phyloP scores from a whole-genome alignment of 169 alveolate genomes.

The Plasmodium gonderi region DNA sequence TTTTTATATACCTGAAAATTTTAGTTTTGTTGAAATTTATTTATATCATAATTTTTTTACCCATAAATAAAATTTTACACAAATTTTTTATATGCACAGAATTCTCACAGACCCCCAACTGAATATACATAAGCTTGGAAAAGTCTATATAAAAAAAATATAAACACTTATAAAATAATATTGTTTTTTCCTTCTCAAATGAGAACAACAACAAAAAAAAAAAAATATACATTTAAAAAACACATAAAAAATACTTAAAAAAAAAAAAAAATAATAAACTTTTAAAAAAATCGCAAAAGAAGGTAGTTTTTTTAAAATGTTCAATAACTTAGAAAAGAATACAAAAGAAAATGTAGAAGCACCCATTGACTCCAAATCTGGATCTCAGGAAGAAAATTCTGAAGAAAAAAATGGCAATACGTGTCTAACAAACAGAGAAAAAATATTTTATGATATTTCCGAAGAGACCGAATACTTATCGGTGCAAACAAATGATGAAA shows the following conservation, averaged over 20 bases:
- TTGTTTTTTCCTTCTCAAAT: background rate
- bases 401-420: conserved; percentile 6
- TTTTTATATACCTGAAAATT: background rate
- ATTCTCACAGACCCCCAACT: background rate
- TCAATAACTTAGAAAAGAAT: conserved; percentile 13
- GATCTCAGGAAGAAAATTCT: conserved; percentile 14
- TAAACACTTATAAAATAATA: background rate
- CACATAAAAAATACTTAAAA: background rate
- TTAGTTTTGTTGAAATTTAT: background rate
- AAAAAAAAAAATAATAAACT: background rate
- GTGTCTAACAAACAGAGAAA: background rate
- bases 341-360: conserved; percentile 5
- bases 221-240: background rate
- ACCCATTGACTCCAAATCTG: conserved; percentile 5
- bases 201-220: background rate
- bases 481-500: background rate
- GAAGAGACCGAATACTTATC: background rate
- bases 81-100: background rate
- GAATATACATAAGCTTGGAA: background rate
- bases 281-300: conserved; percentile 5
- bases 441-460: conserved; percentile 3
- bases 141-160: conserved; percentile 1
- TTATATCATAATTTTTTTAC: background rate
- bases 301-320: conserved; percentile 6
- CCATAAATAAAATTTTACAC: background rate